These are phyloP conservation scores for Septoria linicola DNA, from an alignment of 2,329 filamentous ascomycete species.

Conservation along the genomic window DNA sequence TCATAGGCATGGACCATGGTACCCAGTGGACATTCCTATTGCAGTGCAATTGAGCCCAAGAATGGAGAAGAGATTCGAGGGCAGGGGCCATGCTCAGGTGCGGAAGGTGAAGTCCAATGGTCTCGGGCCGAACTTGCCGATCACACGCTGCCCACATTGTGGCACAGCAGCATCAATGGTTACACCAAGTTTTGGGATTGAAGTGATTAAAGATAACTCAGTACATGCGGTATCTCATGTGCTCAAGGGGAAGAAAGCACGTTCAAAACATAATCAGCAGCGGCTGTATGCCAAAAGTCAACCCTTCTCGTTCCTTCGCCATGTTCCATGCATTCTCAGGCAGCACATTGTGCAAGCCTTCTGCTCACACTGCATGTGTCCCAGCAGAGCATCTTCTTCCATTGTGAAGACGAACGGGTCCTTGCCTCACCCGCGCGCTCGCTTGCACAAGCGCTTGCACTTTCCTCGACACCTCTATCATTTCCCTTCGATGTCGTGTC, in stretches of 20 bases:
- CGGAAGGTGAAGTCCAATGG: too few species aligned
- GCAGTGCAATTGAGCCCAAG: too few species aligned
- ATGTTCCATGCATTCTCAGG: neutral
- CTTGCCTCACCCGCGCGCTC: neutral
- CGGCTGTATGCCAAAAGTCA: neutral
- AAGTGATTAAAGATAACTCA: neutral
- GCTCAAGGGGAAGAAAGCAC: neutral
- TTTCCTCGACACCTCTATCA: neutral
- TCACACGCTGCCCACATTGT: too few species aligned
- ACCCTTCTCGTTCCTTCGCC: neutral
- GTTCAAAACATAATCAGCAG: slow-evolving; percentile 1
- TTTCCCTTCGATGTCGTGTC: neutral
- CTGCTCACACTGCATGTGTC: neutral
- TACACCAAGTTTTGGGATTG: neutral
- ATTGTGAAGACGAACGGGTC: neutral
- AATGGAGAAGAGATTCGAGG: too few species aligned
- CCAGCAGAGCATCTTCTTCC: neutral
- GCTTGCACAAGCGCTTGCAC: neutral
- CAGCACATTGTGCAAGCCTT: neutral
- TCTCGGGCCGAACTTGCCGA: too few species aligned
- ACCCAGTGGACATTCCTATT: too few species aligned
- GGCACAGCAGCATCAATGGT: too few species aligned
- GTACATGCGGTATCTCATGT: neutral
- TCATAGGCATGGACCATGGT: too few species aligned
- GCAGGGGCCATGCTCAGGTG: too few species aligned